Percentiles rank a stretch among this genome's conserved stretches.
phyloP scores from a whole-genome alignment of 768 basidiomycete species.

The Hericium erinaceus region DNA sequence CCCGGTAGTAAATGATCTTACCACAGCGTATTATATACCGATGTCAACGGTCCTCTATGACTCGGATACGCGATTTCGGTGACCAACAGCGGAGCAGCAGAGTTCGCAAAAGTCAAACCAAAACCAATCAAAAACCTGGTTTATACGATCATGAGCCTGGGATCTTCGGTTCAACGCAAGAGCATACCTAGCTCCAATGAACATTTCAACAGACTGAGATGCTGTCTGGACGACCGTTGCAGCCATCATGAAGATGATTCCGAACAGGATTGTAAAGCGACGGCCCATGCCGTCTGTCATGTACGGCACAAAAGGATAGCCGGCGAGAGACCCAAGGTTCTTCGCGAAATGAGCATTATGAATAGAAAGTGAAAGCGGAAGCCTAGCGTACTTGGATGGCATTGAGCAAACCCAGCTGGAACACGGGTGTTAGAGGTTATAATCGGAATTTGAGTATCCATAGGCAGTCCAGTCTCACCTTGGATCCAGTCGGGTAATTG shows the following conservation, averaged over 20 bases:
- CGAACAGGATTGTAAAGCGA: conserved; percentile 20
- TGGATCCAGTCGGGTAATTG: conserved; percentile 20
- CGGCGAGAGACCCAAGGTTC: conserved; percentile 21
- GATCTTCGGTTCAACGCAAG: neutral
- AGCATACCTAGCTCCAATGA: conserved; percentile 26
- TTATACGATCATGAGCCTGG: neutral
- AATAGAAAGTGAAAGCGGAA: conserved; percentile 36
- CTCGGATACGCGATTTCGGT: conserved; percentile 31
- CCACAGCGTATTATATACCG: conserved; percentile 26
- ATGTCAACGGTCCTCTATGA: conserved; percentile 30
- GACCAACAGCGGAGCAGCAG: conserved; percentile 29
- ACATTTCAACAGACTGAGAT: conserved; percentile 24
- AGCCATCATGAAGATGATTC: conserved; percentile 24
- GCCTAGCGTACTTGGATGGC: conserved; percentile 17
- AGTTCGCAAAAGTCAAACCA: conserved; percentile 21
- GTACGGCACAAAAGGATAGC: conserved; percentile 23
- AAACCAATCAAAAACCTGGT: conserved; percentile 17
- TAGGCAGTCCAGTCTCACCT: neutral
- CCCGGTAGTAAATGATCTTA: conserved; percentile 33
- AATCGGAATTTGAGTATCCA: too few relatives aligned
- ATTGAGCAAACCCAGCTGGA: conserved; percentile 22
- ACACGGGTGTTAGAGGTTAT: neutral
- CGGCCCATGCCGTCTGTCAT: conserved; percentile 24
- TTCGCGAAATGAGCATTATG: conserved; percentile 3
- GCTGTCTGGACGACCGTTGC: conserved; percentile 25